Conservation (phyloP, 164 flowering plant genomes). For the Magnolia changhungtana region DNA sequence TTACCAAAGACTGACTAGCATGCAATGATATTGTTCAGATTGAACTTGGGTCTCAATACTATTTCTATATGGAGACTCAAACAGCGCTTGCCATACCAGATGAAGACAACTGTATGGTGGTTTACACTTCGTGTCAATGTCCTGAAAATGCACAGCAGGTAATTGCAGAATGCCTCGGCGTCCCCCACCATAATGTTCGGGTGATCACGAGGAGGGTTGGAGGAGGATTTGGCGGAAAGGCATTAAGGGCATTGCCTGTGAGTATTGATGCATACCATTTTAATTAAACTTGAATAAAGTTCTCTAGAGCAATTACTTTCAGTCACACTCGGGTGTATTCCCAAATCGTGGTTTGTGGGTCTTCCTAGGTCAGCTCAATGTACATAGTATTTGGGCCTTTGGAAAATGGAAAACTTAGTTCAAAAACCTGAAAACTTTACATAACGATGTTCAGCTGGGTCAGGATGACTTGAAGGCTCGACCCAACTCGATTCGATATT, state of each 20-base stretch:
- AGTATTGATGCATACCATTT: slow-evolving; percentile 31
- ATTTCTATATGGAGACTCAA: slow-evolving; percentile 93
- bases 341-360: background rate
- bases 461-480: no score
- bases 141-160: slow-evolving; percentile 58
- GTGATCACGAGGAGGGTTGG: slow-evolving; percentile 92
- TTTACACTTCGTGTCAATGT: slow-evolving; percentile 69
- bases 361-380: no score
- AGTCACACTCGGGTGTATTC: background rate
- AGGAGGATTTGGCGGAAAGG: slow-evolving; percentile 96
- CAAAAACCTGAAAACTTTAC: no score
- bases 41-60: slow-evolving; percentile 75
- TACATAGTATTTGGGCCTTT: no score
- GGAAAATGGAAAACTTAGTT: no score
- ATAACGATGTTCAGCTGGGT: no score
- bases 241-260: slow-evolving; percentile 58
- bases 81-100: slow-evolving; percentile 88
- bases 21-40: slow-evolving; percentile 40
- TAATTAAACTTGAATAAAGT: background rate
- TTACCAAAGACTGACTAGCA: background rate
- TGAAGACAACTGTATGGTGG: slow-evolving; percentile 85
- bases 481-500: no score
- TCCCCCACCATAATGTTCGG: slow-evolving; percentile 83
- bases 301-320: background rate
- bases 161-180: slow-evolving; percentile 74